Conservation (phyloP, 2,329 filamentous ascomycete genomes). For the Alternaria burnsii region DNA sequence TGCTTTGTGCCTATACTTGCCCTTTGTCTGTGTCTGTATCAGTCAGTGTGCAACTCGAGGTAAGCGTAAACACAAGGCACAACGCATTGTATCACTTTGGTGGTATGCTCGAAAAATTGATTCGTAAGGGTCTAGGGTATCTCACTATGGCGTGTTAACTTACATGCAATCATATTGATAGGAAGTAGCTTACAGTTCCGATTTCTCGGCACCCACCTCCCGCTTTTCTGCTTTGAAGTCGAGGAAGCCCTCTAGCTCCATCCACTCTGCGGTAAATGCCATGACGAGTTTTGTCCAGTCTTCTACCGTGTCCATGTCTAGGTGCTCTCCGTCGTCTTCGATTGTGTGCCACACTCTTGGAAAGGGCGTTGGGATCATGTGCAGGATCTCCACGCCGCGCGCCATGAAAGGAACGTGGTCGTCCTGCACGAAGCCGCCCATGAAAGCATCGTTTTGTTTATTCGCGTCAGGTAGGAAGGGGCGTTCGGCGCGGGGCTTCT, state of each 20-base stretch:
- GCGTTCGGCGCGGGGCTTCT: constrained; percentile 40
- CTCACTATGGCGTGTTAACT: constrained; percentile 39
- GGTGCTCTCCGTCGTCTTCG: constrained; percentile 82
- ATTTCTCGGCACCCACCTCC: constrained; percentile 33
- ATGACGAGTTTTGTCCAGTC: constrained; percentile 90
- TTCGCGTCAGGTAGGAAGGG: constrained; percentile 67
- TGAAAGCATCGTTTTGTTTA: constrained; percentile 65
- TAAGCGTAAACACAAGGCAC: not conserved
- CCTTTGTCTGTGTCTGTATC: constrained; percentile 17
- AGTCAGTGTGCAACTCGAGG: not conserved
- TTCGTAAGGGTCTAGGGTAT: constrained; percentile 37
- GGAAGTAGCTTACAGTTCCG: constrained; percentile 49
- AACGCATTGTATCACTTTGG: not conserved
- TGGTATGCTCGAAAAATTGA: constrained; percentile 4
- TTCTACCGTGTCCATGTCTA: constrained; percentile 81
- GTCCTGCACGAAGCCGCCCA: constrained; percentile 72
- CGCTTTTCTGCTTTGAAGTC: constrained; percentile 33
- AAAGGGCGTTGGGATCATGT: constrained; percentile 87
- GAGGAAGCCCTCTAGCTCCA: constrained; percentile 66
- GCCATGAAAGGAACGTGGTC: constrained; percentile 93
- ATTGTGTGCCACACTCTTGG: constrained; percentile 87
- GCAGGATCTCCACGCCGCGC: constrained; percentile 88
- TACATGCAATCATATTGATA: constrained; percentile 10
- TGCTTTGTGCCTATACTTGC: not conserved
- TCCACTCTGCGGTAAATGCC: constrained; percentile 90